Conservation (phyloP, 768 basidiomycete species). For the Tephrocybe sp. region DNA sequence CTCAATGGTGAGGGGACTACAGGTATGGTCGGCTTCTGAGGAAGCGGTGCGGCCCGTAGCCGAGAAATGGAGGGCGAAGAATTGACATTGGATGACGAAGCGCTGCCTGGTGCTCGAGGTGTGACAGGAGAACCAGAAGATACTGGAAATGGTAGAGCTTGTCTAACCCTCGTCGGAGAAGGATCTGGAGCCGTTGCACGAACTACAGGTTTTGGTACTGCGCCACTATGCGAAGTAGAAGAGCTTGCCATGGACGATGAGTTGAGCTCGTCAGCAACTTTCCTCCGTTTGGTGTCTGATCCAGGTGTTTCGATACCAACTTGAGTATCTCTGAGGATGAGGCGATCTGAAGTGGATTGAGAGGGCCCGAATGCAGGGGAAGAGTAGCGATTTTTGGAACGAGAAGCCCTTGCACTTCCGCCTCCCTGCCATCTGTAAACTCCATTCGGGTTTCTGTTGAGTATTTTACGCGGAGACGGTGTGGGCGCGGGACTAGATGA, state of each 20-base stretch:
- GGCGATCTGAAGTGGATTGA: slow-evolving; percentile 39
- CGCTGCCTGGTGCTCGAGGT: slow-evolving; percentile 24
- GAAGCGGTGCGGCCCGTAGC: slow-evolving; percentile 39
- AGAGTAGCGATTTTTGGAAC: slow-evolving; percentile 61
- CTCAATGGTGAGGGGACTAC: slow-evolving; percentile 73
- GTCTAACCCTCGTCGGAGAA: slow-evolving; percentile 30
- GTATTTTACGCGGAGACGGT: slow-evolving; percentile 48
- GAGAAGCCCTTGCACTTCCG: slow-evolving; percentile 60
- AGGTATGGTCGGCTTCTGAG: slow-evolving; percentile 57
- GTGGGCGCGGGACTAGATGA: slow-evolving; percentile 6
- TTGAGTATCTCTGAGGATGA: slow-evolving; percentile 35
- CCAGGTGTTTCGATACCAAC: slow-evolving; percentile 35
- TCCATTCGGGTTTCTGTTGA: slow-evolving; percentile 76
- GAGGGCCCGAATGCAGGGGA: slow-evolving; percentile 73
- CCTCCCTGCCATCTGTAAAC: slow-evolving; percentile 73
- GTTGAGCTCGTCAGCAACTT: slow-evolving; percentile 46
- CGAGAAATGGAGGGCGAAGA: slow-evolving; percentile 30
- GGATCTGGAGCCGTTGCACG: slow-evolving; percentile 35
- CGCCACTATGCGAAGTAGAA: slow-evolving; percentile 14
- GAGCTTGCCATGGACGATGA: slow-evolving; percentile 30
- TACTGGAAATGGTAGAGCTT: slow-evolving; percentile 36
- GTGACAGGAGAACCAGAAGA: slow-evolving; percentile 24
- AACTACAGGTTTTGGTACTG: slow-evolving; percentile 20
- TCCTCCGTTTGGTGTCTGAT: slow-evolving; percentile 61
- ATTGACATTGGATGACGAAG: slow-evolving; percentile 17